phyloP scores from a whole-genome alignment of 345 rosid genomes.

The Hibiscus mutabilis region DNA sequence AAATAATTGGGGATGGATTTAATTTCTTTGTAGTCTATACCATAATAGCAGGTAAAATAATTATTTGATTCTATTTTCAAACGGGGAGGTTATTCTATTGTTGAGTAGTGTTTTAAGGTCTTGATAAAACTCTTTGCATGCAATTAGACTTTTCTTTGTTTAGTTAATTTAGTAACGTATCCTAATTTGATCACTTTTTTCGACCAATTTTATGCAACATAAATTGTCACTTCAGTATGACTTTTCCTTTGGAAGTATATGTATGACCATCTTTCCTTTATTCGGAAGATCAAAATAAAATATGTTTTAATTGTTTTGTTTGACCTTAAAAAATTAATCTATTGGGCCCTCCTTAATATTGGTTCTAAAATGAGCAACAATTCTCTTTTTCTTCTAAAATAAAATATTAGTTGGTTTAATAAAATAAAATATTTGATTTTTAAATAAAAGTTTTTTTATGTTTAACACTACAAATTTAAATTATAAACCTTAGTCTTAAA shows the following conservation, averaged over 20 bases:
- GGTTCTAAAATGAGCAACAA: neutral
- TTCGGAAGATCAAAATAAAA: neutral
- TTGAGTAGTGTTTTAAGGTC: no score
- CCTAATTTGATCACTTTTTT: neutral
- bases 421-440: no score
- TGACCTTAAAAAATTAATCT: neutral
- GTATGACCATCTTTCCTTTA: neutral
- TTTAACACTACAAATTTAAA: no score
- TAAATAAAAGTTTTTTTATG: no score
- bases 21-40: no score
- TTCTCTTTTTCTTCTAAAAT: neutral
- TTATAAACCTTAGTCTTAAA: no score
- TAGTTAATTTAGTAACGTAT: neutral
- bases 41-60: no score
- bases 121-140: no score
- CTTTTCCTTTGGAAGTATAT: neutral
- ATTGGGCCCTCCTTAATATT: neutral
- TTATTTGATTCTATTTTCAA: no score
- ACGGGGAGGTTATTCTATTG: no score
- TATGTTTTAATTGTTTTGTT: neutral
- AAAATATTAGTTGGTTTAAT: no score
- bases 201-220: neutral
- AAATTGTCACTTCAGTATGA: neutral
- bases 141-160: neutral
- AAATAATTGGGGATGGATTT: no score